Evolutionary conservation across 1,284 basidiomycete genomes (phyloP).

Genomic region (Ustilago vetiveriae): DNA sequence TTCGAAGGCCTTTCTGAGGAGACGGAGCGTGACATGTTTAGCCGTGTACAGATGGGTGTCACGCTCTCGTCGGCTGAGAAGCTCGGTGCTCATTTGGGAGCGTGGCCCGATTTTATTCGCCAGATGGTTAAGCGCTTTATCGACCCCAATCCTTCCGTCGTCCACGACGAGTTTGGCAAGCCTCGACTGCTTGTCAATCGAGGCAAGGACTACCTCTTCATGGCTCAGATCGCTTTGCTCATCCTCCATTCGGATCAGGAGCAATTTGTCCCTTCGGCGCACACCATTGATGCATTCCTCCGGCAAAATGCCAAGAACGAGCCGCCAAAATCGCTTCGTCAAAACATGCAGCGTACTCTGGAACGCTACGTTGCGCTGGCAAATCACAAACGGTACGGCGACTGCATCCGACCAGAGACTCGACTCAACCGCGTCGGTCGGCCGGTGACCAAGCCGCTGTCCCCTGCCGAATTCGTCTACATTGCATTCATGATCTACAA

Average conservation of each 20-base stretch:
- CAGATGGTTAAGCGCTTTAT: conserved; percentile 49
- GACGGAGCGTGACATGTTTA: conserved; percentile 54
- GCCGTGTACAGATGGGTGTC: conserved; percentile 56
- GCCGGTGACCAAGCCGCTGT: conserved; percentile 25
- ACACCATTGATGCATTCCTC: conserved; percentile 34
- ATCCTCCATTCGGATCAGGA: conserved; percentile 10
- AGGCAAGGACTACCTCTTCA: conserved; percentile 45
- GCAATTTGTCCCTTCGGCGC: conserved; percentile 24
- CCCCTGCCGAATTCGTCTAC: conserved; percentile 51
- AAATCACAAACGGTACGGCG: conserved; percentile 35
- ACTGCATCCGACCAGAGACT: conserved; percentile 37
- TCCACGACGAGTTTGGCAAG: conserved; percentile 34
- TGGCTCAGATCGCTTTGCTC: conserved; percentile 47
- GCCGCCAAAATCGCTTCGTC: conserved; percentile 7
- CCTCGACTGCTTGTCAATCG: conserved; percentile 26
- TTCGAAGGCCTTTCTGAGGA: conserved; percentile 45
- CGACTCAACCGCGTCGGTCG: conserved; percentile 15
- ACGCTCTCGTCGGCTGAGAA: conserved; percentile 54
- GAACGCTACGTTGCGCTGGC: conserved; percentile 40
- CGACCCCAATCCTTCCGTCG: conserved; percentile 32
- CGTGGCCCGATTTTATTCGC: conserved; percentile 47
- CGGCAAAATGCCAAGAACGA: conserved; percentile 14
- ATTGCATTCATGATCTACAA: conserved; percentile 38
- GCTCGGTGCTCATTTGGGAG: conserved; percentile 45
- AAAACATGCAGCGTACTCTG: conserved; percentile 25